These are phyloP conservation scores for Aspergillus steynii DNA, from an alignment of 495 filamentous ascomycete species.

Conservation along the genomic window DNA sequence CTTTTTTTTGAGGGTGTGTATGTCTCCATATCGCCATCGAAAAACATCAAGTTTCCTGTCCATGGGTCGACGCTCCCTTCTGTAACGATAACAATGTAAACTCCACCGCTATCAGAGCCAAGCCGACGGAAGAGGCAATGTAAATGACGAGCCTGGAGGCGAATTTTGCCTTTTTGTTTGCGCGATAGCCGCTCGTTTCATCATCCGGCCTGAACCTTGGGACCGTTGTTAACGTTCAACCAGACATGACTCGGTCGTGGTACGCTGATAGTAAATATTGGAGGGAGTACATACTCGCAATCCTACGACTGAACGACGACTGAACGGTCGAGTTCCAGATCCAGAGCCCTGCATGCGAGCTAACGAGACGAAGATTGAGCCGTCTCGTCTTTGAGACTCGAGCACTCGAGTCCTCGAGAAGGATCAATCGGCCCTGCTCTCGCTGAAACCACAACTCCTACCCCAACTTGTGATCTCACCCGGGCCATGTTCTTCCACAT, in stretches of 20 bases:
- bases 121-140: background rate
- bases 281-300: no score
- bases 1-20: background rate
- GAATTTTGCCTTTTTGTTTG: constrained; percentile 1
- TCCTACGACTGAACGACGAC: background rate
- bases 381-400: background rate
- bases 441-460: background rate
- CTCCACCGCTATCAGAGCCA: background rate
- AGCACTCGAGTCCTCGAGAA: background rate
- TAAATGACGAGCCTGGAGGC: background rate
- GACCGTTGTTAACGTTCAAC: background rate
- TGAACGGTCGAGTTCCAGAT: constrained; percentile 7
- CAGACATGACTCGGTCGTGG: background rate
- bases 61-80: background rate
- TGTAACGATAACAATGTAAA: background rate
- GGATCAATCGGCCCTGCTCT: no score
- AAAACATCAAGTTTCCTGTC: background rate
- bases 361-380: background rate
- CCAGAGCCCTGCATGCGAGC: constrained; percentile 6
- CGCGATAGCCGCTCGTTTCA: constrained; percentile 14
- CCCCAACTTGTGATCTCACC: constrained; percentile 4
- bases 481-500: constrained; percentile 9
- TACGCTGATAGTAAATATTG: no score
- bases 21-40: background rate
- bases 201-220: constrained; percentile 2